Conservation (phyloP, 768 basidiomycete species). For the Boletus eberwhitei region DNA sequence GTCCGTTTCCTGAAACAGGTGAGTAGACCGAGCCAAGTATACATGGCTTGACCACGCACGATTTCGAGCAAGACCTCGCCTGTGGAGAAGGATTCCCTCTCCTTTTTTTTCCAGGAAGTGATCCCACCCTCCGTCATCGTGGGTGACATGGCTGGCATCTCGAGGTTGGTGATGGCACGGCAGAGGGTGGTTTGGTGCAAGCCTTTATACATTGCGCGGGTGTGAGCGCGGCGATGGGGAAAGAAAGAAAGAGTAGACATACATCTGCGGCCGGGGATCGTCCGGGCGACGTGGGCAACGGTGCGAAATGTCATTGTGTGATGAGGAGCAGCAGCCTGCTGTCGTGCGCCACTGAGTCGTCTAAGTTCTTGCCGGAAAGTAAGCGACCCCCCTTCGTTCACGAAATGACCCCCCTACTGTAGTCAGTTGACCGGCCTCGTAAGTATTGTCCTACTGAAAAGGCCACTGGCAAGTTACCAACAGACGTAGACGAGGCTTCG, state of each 20-base stretch:
- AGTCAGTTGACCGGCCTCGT: conserved; percentile 1
- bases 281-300: conserved; percentile 11
- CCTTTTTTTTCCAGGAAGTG: conserved; percentile 83
- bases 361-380: not conserved
- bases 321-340: not conserved
- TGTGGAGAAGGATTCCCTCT: conserved; percentile 73
- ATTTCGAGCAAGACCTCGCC: conserved; percentile 91
- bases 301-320: conserved; percentile 16
- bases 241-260: not conserved
- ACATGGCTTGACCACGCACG: conserved; percentile 43
- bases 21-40: not conserved
- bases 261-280: conserved; percentile 26
- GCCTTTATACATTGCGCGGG: conserved; percentile 14
- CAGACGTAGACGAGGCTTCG: conserved; percentile 6
- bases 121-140: conserved; percentile 97
- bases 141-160: conserved; percentile 97
- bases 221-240: not conserved
- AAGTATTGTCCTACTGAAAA: not conserved
- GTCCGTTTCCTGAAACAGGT: conserved; percentile 72
- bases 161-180: conserved; percentile 66
- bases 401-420: not conserved
- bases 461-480: no score
- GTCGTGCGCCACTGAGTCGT: no score
- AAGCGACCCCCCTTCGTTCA: conserved; percentile 5
- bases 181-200: conserved; percentile 51